phyloP scores from a whole-genome alignment of 768 basidiomycete species.

The Lactarius trivialis region DNA sequence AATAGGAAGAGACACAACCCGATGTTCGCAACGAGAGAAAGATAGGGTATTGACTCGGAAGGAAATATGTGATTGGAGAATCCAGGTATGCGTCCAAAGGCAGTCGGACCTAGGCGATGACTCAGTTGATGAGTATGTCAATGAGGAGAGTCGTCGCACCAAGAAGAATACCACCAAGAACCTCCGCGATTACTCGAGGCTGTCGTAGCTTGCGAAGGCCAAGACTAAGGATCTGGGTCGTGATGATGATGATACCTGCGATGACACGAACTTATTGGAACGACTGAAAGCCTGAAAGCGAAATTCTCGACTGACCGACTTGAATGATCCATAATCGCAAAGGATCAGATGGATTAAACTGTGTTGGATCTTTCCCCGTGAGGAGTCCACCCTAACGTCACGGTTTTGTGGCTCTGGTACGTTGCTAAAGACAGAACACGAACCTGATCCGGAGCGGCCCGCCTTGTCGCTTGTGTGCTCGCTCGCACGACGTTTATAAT shows the following conservation, averaged over 20 bases:
- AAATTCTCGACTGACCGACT: slow-evolving; percentile 45
- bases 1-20: slow-evolving; percentile 87
- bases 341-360: slow-evolving; percentile 61
- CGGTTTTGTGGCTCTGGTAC: not conserved
- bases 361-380: slow-evolving; percentile 65
- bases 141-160: slow-evolving; percentile 34
- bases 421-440: not conserved
- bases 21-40: slow-evolving; percentile 83
- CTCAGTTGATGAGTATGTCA: not conserved
- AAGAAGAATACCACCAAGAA: slow-evolving; percentile 86
- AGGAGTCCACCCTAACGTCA: slow-evolving; percentile 77
- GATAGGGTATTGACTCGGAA: slow-evolving; percentile 56
- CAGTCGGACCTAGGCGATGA: slow-evolving; percentile 37
- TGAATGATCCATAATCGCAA: slow-evolving; percentile 73
- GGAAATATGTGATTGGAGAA: slow-evolving; percentile 89
- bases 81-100: slow-evolving; percentile 76
- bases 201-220: slow-evolving; percentile 69
- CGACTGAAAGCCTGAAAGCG: not conserved
- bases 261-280: not conserved
- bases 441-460: slow-evolving; percentile 22
- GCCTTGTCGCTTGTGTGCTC: not conserved
- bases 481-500: slow-evolving; percentile 3
- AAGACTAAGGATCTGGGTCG: slow-evolving; percentile 70
- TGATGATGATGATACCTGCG: slow-evolving; percentile 74
- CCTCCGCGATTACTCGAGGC: slow-evolving; percentile 79